Conservation (phyloP, 257 asterid species). For the Rhazya stricta region DNA sequence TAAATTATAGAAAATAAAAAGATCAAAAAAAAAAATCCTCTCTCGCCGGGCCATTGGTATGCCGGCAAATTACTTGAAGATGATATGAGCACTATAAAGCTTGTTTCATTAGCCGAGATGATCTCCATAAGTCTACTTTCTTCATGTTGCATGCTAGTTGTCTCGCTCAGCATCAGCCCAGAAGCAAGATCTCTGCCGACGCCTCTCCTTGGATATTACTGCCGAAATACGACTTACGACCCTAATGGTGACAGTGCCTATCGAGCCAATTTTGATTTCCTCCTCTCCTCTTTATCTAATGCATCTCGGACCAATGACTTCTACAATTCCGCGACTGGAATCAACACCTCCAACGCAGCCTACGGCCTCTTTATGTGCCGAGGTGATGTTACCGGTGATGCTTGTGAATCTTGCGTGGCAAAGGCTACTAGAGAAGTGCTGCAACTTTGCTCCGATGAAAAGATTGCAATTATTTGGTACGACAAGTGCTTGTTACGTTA, state of each 20-base stretch:
- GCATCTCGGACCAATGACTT: conserved; percentile 23
- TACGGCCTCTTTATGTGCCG: conserved; percentile 29
- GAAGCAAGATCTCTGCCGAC: too few species aligned
- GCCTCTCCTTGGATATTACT: too few species aligned
- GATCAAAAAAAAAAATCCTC: too few species aligned
- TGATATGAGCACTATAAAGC: too few species aligned
- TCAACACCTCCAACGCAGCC: conserved; percentile 6
- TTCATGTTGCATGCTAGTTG: too few species aligned
- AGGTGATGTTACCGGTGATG: conserved; percentile 21
- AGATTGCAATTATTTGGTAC: conserved; percentile 20
- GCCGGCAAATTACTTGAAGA: too few species aligned
- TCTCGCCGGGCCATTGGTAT: too few species aligned
- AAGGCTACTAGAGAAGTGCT: not conserved
- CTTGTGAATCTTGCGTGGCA: conserved; percentile 25
- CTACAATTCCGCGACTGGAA: conserved; percentile 24
- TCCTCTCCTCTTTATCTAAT: conserved; percentile 25
- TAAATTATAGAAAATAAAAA: too few species aligned
- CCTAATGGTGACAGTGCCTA: conserved; percentile 18
- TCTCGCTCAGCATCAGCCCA: too few species aligned
- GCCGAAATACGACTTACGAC: not conserved
- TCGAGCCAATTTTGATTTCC: conserved; percentile 25
- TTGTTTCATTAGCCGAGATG: too few species aligned
- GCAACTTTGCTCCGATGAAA: conserved; percentile 20
- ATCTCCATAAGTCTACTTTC: too few species aligned
- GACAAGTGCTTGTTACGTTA: conserved; percentile 27